Evolutionary conservation across 2,329 filamentous ascomycete species (phyloP).

Genomic region (Arthroderma uncinatum): DNA sequence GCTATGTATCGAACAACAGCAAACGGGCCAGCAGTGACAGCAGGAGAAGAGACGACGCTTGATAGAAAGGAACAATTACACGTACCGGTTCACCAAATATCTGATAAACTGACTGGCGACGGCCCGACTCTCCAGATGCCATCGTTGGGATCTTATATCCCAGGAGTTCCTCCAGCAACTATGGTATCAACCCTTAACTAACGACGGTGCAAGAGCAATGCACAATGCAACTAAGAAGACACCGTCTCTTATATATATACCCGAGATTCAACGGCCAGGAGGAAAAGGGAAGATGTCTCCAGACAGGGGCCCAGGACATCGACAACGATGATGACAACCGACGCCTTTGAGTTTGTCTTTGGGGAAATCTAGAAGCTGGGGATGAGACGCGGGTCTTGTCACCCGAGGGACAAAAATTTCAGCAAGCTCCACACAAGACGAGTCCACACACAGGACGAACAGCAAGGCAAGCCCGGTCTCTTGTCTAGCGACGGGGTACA

Average conservation of each 20-base stretch:
- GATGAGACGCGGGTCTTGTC: conserved; percentile 4
- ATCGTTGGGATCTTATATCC: conserved; percentile 15
- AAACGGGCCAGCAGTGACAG: not conserved
- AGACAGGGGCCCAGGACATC: not conserved
- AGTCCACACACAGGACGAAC: not conserved
- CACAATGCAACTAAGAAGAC: not conserved
- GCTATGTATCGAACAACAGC: conserved; percentile 1
- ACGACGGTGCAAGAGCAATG: not conserved
- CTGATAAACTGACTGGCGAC: conserved; percentile 25
- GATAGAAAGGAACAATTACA: conserved; percentile 7
- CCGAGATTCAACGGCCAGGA: not conserved
- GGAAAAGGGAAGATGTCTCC: not conserved
- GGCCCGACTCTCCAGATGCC: conserved; percentile 22
- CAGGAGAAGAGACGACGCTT: not conserved
- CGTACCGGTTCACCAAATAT: conserved; percentile 30
- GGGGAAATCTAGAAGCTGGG: conserved; percentile 6
- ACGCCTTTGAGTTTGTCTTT: not conserved
- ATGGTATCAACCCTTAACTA: not conserved
- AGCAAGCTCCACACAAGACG: not conserved
- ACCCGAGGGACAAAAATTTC: conserved; percentile 4
- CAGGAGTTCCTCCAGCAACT: not conserved
- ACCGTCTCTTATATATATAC: not conserved
- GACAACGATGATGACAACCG: not conserved
- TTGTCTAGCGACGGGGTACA: not conserved
- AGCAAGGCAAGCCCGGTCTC: not conserved